phyloP scores from a whole-genome alignment of 495 filamentous ascomycete species.

The Lasiosphaeria hispida region DNA sequence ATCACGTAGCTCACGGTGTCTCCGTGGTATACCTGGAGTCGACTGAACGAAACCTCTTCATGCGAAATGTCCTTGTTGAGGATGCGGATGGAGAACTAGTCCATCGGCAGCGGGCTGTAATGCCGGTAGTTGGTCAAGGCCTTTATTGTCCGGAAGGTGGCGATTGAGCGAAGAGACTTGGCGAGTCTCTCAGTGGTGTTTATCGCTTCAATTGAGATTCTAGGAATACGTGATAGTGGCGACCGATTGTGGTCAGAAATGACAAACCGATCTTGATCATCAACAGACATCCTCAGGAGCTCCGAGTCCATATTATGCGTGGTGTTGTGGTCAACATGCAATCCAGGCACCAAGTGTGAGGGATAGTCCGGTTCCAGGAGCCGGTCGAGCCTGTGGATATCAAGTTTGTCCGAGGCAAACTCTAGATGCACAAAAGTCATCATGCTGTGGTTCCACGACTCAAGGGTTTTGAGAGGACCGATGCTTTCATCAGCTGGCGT shows the following conservation, averaged over 20 bases:
- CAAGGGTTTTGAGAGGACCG: background rate
- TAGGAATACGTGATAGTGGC: background rate
- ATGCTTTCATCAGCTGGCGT: background rate
- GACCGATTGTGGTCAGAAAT: background rate
- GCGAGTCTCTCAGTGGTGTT: background rate
- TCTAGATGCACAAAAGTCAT: constrained; percentile 1
- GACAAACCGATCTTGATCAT: background rate
- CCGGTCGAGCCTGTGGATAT: background rate
- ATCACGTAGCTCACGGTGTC: constrained; percentile 13
- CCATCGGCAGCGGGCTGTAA: constrained; percentile 11
- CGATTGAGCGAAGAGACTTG: constrained; percentile 1
- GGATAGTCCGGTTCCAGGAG: background rate
- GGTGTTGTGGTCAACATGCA: background rate
- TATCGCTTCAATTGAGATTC: background rate
- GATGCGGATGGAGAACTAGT: constrained; percentile 21
- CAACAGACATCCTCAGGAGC: background rate
- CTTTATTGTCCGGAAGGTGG: background rate
- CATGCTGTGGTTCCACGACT: constrained; percentile 1
- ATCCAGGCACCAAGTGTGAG: background rate
- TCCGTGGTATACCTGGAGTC: constrained; percentile 3
- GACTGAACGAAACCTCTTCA: background rate
- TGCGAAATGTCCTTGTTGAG: constrained; percentile 12
- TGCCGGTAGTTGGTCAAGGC: constrained; percentile 9
- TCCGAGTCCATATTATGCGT: background rate
- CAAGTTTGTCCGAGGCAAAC: background rate